Evolutionary conservation across 129 eudicot genomes (phyloP).

Genomic region (Helianthus tuberosus): DNA sequence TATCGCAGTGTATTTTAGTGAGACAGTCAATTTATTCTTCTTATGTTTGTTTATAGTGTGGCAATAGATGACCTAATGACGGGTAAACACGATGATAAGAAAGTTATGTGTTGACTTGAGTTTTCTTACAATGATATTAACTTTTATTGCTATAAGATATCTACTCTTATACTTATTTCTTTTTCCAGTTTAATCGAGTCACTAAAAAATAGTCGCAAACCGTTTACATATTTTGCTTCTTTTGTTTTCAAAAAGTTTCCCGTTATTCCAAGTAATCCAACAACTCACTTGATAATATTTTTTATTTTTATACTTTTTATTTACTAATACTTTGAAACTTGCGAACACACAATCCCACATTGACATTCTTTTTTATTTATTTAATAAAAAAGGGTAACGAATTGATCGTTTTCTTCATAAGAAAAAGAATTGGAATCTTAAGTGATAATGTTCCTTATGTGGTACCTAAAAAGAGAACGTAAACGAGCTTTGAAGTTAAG

Average conservation of each 20-base stretch:
- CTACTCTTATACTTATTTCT: no score
- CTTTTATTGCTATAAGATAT: no score
- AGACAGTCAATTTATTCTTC: no score
- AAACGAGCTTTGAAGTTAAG: slow-evolving; percentile 38
- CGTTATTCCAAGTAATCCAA: background rate
- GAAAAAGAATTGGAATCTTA: slow-evolving; percentile 3
- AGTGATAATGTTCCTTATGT: slow-evolving; percentile 25
- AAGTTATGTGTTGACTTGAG: no score
- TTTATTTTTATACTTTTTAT: background rate
- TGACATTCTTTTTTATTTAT: background rate
- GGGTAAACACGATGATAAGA: no score
- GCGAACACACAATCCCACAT: background rate
- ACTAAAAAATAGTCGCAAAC: background rate
- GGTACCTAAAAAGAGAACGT: slow-evolving; percentile 26
- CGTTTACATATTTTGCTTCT: background rate
- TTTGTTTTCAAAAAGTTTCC: slow-evolving; percentile 3
- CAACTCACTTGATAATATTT: background rate
- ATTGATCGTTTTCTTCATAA: slow-evolving; percentile 1
- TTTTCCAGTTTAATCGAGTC: background rate
- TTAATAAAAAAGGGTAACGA: background rate
- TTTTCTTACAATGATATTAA: no score
- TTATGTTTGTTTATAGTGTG: no score
- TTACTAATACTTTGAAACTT: background rate
- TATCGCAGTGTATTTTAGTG: no score
- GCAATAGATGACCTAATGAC: no score